Evolutionary conservation across 139 green algal species (phyloP).

Genomic region (Edaphochlamys debaryana): DNA sequence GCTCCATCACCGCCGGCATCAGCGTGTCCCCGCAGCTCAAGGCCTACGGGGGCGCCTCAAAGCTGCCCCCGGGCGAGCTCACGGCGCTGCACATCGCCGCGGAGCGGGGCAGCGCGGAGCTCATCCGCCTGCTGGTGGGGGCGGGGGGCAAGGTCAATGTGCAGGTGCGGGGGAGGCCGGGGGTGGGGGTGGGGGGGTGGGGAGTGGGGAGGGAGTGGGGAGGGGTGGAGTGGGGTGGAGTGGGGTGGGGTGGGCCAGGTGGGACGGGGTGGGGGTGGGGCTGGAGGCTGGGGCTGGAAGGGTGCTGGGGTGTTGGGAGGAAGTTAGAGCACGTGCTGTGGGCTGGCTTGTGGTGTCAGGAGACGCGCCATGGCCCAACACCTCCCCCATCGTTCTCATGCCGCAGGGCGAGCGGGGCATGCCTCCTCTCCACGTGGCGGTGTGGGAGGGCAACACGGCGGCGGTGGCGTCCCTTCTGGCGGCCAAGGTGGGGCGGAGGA

Average conservation of each 20-base stretch:
- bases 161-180: not conserved
- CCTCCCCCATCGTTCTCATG: too few species aligned
- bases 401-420: slow-evolving; percentile 43
- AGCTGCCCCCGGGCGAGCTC: slow-evolving; percentile 40
- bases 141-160: slow-evolving; percentile 43
- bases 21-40: not conserved
- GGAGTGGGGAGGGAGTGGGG: too few species aligned
- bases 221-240: too few species aligned
- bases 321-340: too few species aligned
- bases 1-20: not conserved
- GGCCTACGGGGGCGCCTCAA: slow-evolving; percentile 29
- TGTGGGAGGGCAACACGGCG: slow-evolving; percentile 49
- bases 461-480: slow-evolving; percentile 47
- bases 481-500: slow-evolving; percentile 41
- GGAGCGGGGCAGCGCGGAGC: slow-evolving; percentile 40
- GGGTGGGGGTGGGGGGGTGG: not conserved
- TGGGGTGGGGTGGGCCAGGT: not conserved
- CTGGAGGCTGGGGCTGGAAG: too few species aligned
- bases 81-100: slow-evolving; percentile 54
- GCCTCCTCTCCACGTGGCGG: slow-evolving; percentile 47
- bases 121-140: slow-evolving; percentile 39
- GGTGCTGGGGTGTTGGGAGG: not conserved
- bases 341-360: too few species aligned
- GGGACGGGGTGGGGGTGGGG: too few species aligned
- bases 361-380: too few species aligned